phyloP scores from a whole-genome alignment of 306 rosid species.

The Pyrus betulifolia region DNA sequence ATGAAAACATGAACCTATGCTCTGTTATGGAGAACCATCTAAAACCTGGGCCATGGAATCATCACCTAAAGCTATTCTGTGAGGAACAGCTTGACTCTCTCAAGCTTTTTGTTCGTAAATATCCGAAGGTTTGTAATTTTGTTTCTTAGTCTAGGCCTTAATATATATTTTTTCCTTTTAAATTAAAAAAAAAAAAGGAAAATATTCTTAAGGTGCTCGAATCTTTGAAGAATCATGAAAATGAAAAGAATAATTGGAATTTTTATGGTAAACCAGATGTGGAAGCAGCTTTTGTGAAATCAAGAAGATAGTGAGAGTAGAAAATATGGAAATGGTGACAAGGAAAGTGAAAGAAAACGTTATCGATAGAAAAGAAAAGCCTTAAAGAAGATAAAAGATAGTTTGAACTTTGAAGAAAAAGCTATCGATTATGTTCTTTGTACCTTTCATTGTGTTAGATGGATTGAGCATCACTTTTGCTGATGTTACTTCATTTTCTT shows the following conservation, averaged over 20 bases:
- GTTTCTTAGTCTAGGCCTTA: no score
- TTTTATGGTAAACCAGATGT: constrained; percentile 14
- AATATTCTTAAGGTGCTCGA: not conserved
- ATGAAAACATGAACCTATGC: constrained; percentile 47
- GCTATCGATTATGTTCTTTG: not conserved
- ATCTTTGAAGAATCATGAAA: constrained; percentile 25
- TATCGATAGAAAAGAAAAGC: constrained; percentile 28
- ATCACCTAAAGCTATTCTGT: constrained; percentile 52
- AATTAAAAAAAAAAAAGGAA: no score
- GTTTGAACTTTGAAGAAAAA: not conserved
- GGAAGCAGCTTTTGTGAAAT: constrained; percentile 29
- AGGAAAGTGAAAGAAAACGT: constrained; percentile 9
- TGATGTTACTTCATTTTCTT: not conserved
- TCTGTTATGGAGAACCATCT: constrained; percentile 64
- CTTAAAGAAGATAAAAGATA: constrained; percentile 12
- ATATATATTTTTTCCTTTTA: no score
- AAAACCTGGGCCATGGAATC: constrained; percentile 71
- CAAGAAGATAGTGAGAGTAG: constrained; percentile 25
- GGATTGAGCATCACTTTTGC: not conserved
- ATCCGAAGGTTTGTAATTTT: constrained; percentile 52
- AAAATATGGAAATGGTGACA: constrained; percentile 20
- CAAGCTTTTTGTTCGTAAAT: constrained; percentile 62
- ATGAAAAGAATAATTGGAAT: constrained; percentile 20
- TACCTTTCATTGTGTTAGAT: not conserved
- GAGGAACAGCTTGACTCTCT: constrained; percentile 45